Percentiles rank a stretch among this genome's conserved stretches.
phyloP scores from a whole-genome alignment of 129 eudicot species.

The Pulicaria dysenterica region DNA sequence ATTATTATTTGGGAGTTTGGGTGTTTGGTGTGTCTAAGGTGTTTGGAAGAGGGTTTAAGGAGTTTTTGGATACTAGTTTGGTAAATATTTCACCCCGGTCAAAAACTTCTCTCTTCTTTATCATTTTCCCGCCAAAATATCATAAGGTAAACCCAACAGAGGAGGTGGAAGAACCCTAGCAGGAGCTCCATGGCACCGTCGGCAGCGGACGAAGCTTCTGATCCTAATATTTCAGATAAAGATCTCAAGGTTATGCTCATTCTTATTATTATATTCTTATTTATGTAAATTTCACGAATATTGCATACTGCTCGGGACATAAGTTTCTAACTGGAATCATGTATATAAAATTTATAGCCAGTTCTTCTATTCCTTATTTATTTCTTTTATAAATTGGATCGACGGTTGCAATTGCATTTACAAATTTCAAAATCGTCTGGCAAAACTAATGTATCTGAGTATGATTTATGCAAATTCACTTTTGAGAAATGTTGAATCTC shows the following conservation, averaged over 20 bases:
- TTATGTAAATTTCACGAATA: background rate
- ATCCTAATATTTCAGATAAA: conserved; percentile 39
- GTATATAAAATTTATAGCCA: background rate
- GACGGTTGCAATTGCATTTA: background rate
- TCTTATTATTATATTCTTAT: background rate
- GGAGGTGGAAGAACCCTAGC: conserved; percentile 34
- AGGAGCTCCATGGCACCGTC: conserved; percentile 31
- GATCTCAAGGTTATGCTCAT: conserved; percentile 50
- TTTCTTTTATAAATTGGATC: background rate
- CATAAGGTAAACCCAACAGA: background rate
- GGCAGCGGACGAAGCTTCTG: conserved; percentile 31
- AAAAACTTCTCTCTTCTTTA: background rate
- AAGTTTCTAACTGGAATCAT: background rate
- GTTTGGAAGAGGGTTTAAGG: no score
- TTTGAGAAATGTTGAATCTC: background rate
- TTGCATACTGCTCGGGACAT: background rate
- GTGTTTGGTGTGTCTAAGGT: no score
- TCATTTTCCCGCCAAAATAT: conserved; percentile 36
- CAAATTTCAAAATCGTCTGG: background rate
- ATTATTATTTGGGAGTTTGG: no score
- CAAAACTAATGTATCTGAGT: conserved; percentile 7
- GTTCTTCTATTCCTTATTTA: background rate
- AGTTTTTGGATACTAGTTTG: no score
- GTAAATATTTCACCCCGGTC: no score
- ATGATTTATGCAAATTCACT: background rate